Conservation (phyloP, 2,329 filamentous ascomycete genomes). For the Pestalotiopsis sp. region DNA sequence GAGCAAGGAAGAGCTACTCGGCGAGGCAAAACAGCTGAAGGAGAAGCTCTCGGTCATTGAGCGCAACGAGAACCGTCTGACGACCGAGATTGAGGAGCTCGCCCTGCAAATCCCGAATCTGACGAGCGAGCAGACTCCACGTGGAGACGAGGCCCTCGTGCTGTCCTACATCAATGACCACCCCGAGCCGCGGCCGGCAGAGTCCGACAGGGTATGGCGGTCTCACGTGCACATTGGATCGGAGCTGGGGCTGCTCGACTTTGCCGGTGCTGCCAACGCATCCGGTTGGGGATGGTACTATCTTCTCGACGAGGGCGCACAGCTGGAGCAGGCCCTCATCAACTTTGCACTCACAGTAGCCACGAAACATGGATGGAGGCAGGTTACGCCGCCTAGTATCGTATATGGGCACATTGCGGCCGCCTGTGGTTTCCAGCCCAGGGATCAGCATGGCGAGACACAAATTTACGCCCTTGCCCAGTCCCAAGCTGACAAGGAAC, state of each 20-base stretch:
- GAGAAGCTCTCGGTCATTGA: slow-evolving; percentile 61
- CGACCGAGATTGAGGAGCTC: slow-evolving; percentile 69
- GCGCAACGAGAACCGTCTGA: slow-evolving; percentile 59
- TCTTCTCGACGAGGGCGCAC: slow-evolving; percentile 84
- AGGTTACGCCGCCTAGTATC: slow-evolving; percentile 82
- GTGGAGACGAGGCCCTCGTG: slow-evolving; percentile 64
- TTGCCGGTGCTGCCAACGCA: slow-evolving; percentile 76
- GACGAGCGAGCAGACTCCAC: slow-evolving; percentile 75
- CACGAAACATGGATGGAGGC: slow-evolving; percentile 73
- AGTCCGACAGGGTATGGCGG: slow-evolving; percentile 54
- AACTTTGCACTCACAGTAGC: slow-evolving; percentile 81
- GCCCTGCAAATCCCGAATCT: slow-evolving; percentile 85
- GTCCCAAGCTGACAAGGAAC: slow-evolving; percentile 59
- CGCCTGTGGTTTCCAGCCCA: slow-evolving; percentile 92
- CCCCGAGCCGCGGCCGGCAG: slow-evolving; percentile 39
- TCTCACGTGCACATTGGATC: slow-evolving; percentile 87
- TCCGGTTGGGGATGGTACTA: slow-evolving; percentile 99
- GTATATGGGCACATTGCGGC: slow-evolving; percentile 90
- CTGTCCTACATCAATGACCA: slow-evolving; percentile 80
- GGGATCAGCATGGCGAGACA: slow-evolving; percentile 87
- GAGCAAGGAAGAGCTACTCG: slow-evolving; percentile 56
- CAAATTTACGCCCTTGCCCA: slow-evolving; percentile 85
- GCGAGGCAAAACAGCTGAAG: slow-evolving; percentile 68
- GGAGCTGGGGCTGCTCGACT: slow-evolving; percentile 88
- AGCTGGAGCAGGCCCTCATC: slow-evolving; percentile 92